phyloP scores from a whole-genome alignment of 129 eudicot genomes.

The Tagetes patula region DNA sequence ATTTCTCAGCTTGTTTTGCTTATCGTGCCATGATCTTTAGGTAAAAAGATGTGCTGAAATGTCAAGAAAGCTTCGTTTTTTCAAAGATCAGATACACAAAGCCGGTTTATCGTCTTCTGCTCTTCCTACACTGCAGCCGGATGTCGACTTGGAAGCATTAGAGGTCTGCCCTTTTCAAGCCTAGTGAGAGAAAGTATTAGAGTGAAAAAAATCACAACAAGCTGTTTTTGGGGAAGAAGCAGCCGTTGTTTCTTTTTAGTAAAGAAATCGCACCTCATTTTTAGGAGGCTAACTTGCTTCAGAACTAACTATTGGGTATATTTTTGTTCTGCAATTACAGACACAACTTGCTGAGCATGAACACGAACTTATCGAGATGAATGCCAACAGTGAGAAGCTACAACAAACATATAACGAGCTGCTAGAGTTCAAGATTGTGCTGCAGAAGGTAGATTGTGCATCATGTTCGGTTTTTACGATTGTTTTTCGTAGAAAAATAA shows the following conservation, averaged over 20 bases:
- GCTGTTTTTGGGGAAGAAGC: background rate
- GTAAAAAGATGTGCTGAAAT: constrained; percentile 98
- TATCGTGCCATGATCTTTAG: constrained; percentile 40
- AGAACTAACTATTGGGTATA: background rate
- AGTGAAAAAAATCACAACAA: background rate
- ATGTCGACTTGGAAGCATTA: constrained; percentile 77
- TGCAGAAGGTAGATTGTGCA: constrained; percentile 72
- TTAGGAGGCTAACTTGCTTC: constrained; percentile 24
- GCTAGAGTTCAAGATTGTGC: constrained; percentile 85
- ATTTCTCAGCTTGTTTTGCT: constrained; percentile 23
- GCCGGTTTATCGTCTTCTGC: constrained; percentile 68
- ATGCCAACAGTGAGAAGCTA: constrained; percentile 77
- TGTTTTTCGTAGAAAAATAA: background rate
- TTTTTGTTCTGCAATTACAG: constrained; percentile 39
- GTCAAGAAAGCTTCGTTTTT: constrained; percentile 89
- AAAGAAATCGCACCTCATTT: constrained; percentile 8
- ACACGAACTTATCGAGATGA: constrained; percentile 88
- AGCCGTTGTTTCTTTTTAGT: constrained; percentile 10
- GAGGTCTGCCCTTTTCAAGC: constrained; percentile 54
- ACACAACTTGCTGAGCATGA: constrained; percentile 85
- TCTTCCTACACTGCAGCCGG: constrained; percentile 63
- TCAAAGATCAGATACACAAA: constrained; percentile 88
- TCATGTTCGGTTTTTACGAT: background rate
- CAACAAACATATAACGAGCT: constrained; percentile 79
- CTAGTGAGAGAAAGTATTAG: background rate